Conservation (phyloP, 345 rosid genomes). For the Arabis alpina region DNA sequence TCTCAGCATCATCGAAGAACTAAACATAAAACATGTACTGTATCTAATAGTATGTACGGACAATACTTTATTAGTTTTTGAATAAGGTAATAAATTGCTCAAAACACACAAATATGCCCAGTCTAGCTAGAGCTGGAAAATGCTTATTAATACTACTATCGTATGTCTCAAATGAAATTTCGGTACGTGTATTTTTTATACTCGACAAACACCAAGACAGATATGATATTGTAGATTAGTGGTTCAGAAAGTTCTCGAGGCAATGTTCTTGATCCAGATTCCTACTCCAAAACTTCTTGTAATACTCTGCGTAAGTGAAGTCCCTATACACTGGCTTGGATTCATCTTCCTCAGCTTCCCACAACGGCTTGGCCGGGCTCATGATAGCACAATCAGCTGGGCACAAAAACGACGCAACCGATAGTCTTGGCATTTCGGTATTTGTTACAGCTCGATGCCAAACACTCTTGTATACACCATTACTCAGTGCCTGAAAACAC, state of each 20-base stretch:
- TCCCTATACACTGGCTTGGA: constrained; percentile 62
- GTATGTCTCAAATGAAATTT: neutral
- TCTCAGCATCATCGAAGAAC: too few species aligned
- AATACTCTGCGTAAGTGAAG: constrained; percentile 85
- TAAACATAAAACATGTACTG: too few species aligned
- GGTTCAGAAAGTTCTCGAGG: constrained; percentile 70
- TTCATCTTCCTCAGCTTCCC: constrained; percentile 39
- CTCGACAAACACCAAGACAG: constrained; percentile 3
- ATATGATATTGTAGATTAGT: constrained; percentile 1
- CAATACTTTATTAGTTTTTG: too few species aligned
- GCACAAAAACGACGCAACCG: constrained; percentile 79
- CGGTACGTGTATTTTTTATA: neutral
- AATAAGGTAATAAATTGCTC: too few species aligned
- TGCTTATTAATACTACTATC: neutral
- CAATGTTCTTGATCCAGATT: constrained; percentile 83
- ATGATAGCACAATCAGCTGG: constrained; percentile 70
- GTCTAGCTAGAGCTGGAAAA: neutral
- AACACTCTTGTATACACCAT: constrained; percentile 85
- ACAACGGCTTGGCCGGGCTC: constrained; percentile 56
- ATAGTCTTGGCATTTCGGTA: constrained; percentile 61
- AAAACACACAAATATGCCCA: neutral
- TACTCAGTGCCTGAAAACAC: constrained; percentile 67
- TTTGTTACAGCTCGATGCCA: constrained; percentile 89
- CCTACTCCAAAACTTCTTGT: constrained; percentile 88
- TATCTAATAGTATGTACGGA: too few species aligned